Base-by-base conservation (phyloP, 2,329 filamentous ascomycete species). In the Phialocephala subalpina region DNA sequence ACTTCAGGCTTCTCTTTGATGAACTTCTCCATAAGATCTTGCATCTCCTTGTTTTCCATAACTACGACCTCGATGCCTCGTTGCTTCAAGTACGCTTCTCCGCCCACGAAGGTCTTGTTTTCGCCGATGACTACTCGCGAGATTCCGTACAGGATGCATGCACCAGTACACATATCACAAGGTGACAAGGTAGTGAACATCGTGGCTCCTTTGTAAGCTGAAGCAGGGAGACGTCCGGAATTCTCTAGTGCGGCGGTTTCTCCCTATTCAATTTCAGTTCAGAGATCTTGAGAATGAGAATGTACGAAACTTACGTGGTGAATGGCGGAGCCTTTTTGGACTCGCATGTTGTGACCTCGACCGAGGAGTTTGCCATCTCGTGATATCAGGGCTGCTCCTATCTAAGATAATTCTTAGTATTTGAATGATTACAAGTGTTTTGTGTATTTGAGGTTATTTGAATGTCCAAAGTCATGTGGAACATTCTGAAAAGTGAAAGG, bases 121-220 rank as follows among this genome's bases (percentile, higher is more conserved):
- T 94, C 92, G 57, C 90, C 92, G 71, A 94, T 87, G 35, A 94
- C 91, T 2, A 94, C 90, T 25, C 91, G 85, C 56, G 85, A 83
- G 65, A 94, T 85, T 73, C 90, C 90, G 82, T 93, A 94, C 66
- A 94, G 83, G 66, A 94, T 81, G 73, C 91, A 93, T 2, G 91
- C 90, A 9, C 92, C 91, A 3, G 91, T 93, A 78, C 74, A 94
- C 91, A 94, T 94, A 75, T 92, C 90, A 77, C 92, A 94, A 0
- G 91, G 92, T 2, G 90, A 92, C 7, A 94, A 81, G 20, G 91
- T 93, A 2, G 92, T 94, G 79, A 92, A 94, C 90, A 94, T 93
- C n/a, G 91, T 94, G 40, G 89, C 86, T 35, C 88, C 89, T 70
- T 84, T 84, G 78, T 93, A 94, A 6, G 85, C 84, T 1, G 86